Base-by-base conservation (phyloP, 1,284 basidiomycete species). In the Ustanciosporium gigantosporum region DNA sequence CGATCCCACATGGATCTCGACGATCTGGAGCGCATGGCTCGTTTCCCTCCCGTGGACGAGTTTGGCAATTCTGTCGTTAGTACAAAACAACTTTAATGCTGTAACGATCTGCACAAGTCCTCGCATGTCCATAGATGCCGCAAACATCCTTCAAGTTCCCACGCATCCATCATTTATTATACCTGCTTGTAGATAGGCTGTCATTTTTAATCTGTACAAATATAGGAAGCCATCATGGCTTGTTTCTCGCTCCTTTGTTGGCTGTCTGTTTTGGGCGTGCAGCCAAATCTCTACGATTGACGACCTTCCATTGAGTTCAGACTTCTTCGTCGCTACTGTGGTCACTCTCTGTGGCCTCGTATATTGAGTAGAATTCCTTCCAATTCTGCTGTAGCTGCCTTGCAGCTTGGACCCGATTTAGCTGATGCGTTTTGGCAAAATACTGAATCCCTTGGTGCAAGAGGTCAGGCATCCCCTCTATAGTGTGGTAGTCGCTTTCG, bases 401-500 rank as follows among this genome's bases (percentile, higher is more conserved):
- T 7, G 47, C 58, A 5, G 58, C 58, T 4, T 25, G 45, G 21
- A 43, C 44, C 2, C 13, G 6, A 13, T 16, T 19, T 8, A 61
- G 25, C 1, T 31, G 36, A 11, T 55, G 44, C 24, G 45, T 22
- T 25, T 46, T 27, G n/a, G 58, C 51, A 35, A 55, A 61, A 38
- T 61, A 61, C 22, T 50, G 42, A 31, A 24, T 31, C n/a, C 50
- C 58, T 19, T 55, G 25, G 7, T 32, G 21, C 29, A 61, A 22
- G 27, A 32, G 47, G 3, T n/a, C 34, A 2, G 62, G 57, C 4
- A 73, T 59, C 15, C 35, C 56, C n/a, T 56, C 42, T 32, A 62
- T 65, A 4, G 55, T 62, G 34, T 71, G 59, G 34, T 51, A 66
- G 39, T 76, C 74, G 29, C 61, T 67, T 41, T 76, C 74, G 49